These are phyloP conservation scores for Neopestalotiopsis sp. DNA, from an alignment of 2,329 filamentous ascomycete genomes.

Conservation along the genomic window DNA sequence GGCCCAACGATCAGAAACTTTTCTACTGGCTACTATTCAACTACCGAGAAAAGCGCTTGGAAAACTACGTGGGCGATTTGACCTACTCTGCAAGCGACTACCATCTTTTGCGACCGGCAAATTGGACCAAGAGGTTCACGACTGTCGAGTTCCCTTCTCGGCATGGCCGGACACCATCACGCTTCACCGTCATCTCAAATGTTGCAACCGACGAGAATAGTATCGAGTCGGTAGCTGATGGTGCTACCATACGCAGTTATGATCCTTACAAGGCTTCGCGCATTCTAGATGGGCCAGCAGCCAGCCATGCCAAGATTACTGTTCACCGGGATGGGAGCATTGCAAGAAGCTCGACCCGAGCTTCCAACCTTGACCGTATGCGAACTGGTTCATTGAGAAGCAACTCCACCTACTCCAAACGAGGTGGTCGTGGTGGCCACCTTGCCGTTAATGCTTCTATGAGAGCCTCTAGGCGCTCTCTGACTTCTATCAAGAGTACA, in stretches of 20 bases:
- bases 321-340: conserved; percentile 62
- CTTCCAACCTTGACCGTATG: conserved; percentile 33
- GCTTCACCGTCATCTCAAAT: conserved; percentile 70
- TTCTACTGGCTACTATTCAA: conserved; percentile 87
- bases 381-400: conserved; percentile 40
- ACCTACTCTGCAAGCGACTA: conserved; percentile 91
- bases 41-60: conserved; percentile 82
- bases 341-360: conserved; percentile 30
- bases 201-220: conserved; percentile 51
- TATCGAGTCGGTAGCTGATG: conserved; percentile 38
- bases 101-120: conserved; percentile 72
- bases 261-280: conserved; percentile 82
- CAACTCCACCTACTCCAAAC: conserved; percentile 35
- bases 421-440: conserved; percentile 30
- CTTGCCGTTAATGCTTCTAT: conserved; percentile 34
- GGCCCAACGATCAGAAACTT: conserved; percentile 86
- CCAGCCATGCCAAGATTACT: conserved; percentile 69
- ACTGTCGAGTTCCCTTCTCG: conserved; percentile 61
- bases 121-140: conserved; percentile 64
- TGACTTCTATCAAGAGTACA: conserved; percentile 55
- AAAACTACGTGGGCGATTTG: conserved; percentile 83
- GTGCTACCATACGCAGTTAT: conserved; percentile 67
- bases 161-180: conserved; percentile 59
- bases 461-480: conserved; percentile 45
- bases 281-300: conserved; percentile 50